These are phyloP conservation scores for Ophiocordyceps polyrhachis-furcata DNA, from an alignment of 2,329 filamentous ascomycete species.

Conservation along the genomic window DNA sequence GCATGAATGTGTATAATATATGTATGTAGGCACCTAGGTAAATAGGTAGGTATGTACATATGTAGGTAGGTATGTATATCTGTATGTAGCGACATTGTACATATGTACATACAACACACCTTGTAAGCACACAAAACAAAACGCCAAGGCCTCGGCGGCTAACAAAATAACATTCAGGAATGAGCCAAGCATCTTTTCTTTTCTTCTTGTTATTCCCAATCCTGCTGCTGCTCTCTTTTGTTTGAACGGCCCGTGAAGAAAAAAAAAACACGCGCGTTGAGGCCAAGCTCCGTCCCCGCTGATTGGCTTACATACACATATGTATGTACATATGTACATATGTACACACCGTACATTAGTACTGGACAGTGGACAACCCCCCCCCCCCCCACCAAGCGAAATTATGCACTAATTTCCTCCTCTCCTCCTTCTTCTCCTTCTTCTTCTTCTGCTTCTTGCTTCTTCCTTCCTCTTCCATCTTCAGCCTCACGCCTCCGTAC, in stretches of 20 bases:
- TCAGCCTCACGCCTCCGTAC: neutral
- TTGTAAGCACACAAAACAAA: too few species aligned
- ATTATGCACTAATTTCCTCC: neutral
- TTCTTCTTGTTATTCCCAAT: neutral
- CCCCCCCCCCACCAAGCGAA: neutral
- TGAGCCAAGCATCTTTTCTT: neutral
- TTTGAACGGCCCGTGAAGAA: too few species aligned
- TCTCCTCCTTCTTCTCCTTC: neutral
- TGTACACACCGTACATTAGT: too few species aligned
- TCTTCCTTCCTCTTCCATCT: neutral
- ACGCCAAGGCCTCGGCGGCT: too few species aligned
- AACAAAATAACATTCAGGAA: too few species aligned
- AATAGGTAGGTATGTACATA: neutral
- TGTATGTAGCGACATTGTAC: neutral
- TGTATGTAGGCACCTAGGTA: neutral
- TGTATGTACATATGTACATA: too few species aligned
- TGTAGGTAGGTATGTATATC: neutral
- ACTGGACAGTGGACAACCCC: too few species aligned
- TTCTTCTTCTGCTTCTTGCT: neutral
- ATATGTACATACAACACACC: neutral
- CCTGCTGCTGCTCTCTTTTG: too few species aligned
- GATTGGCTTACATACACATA: too few species aligned
- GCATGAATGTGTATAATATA: neutral
- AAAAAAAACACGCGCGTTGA: too few species aligned
- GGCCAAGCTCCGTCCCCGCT: too few species aligned